These are phyloP conservation scores for Melampsora americana DNA, from an alignment of 1,284 basidiomycete species.

Conservation along the genomic window DNA sequence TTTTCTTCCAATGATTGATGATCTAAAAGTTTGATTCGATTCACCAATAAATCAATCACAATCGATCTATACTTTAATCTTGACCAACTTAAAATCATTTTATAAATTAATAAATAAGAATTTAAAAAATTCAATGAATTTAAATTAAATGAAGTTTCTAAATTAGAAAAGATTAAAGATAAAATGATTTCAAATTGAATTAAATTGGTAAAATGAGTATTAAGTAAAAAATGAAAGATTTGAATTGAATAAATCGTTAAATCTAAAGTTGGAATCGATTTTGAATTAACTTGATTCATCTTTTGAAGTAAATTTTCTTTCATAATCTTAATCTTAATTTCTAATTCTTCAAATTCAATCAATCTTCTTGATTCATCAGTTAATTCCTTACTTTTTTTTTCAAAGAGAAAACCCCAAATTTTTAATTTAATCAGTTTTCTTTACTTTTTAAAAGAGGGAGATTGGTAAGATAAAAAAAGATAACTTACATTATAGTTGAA, in stretches of 20 bases:
- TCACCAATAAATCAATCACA: constrained; percentile 31
- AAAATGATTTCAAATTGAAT: constrained; percentile 17
- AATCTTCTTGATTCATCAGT: background rate
- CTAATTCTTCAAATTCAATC: background rate
- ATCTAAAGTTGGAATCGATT: background rate
- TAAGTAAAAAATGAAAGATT: constrained; percentile 17
- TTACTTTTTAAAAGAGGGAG: too few species aligned
- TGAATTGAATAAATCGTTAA: constrained; percentile 19
- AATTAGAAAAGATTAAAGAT: background rate
- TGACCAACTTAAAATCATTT: constrained; percentile 7
- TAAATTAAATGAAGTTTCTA: background rate
- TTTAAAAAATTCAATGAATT: background rate
- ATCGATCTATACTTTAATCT: constrained; percentile 22
- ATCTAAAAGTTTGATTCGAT: background rate
- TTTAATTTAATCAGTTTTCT: too few species aligned
- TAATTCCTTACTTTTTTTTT: background rate
- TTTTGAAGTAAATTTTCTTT: background rate
- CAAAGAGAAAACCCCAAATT: background rate
- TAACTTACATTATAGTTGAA: constrained; percentile 16
- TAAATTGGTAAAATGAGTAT: constrained; percentile 5
- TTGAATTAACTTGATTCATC: background rate
- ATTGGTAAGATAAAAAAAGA: too few species aligned
- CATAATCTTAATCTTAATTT: background rate
- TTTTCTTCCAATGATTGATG: too few species aligned
- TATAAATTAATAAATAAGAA: background rate